Conservation (phyloP, 805 yeast genomes). For the Candida stauntonica region DNA sequence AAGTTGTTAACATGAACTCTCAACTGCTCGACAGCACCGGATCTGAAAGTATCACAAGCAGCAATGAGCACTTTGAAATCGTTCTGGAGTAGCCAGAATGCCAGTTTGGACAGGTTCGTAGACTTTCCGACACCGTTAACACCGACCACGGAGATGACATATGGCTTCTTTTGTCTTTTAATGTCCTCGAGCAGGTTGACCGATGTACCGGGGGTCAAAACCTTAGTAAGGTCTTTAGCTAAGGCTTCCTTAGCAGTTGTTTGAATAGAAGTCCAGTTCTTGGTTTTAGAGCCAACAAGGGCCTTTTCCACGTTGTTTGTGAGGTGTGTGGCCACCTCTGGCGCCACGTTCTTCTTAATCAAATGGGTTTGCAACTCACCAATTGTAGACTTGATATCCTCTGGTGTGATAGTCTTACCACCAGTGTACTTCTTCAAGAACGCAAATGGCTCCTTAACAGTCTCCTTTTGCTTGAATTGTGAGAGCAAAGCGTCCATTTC, state of each 20-base stretch:
- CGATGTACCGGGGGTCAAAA: conserved; percentile 88
- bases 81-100: conserved; percentile 93
- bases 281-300: conserved; percentile 67
- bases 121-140: conserved; percentile 98
- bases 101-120: conserved; percentile 88
- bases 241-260: conserved; percentile 66
- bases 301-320: conserved; percentile 66
- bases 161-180: conserved; percentile 46
- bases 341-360: conserved; percentile 84
- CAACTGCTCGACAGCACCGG: conserved; percentile 98
- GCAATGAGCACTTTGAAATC: conserved; percentile 82
- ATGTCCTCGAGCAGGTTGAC: conserved; percentile 83
- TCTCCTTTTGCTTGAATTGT: conserved; percentile 25
- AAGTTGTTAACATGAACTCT: conserved; percentile 89
- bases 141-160: conserved; percentile 95
- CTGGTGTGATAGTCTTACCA: conserved; percentile 58
- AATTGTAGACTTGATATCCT: conserved; percentile 62
- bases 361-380: conserved; percentile 69
- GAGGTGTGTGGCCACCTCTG: conserved; percentile 74
- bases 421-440: conserved; percentile 61
- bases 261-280: conserved; percentile 68
- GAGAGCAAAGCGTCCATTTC: conserved; percentile 42
- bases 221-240: conserved; percentile 58
- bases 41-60: conserved; percentile 96
- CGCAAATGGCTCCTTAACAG: conserved; percentile 43